These are phyloP conservation scores for Entonaema liquescens DNA, from an alignment of 495 filamentous ascomycete genomes.

Conservation along the genomic window DNA sequence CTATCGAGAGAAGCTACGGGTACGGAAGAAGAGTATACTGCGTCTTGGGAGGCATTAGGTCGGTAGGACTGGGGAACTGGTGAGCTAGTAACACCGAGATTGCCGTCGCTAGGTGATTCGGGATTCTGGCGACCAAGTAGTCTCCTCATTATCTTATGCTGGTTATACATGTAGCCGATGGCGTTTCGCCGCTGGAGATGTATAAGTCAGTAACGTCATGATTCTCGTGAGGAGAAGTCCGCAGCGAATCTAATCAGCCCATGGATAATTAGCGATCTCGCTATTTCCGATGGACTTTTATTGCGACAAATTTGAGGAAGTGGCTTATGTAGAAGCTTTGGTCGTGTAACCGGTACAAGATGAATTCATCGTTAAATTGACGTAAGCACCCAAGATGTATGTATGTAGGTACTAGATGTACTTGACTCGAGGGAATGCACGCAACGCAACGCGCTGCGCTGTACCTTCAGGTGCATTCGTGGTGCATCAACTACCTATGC, in stretches of 20 bases:
- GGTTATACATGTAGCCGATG: constrained; percentile 48
- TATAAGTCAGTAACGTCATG: constrained; percentile 41
- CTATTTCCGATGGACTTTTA: not conserved
- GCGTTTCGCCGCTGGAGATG: constrained; percentile 36
- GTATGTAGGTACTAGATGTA: not conserved
- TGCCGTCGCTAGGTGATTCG: constrained; percentile 50
- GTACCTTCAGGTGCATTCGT: not conserved
- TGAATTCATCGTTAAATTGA: constrained; percentile 1
- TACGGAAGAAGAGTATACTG: constrained; percentile 74
- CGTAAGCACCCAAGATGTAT: not conserved
- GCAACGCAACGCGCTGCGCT: not conserved
- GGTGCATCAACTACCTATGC: not conserved
- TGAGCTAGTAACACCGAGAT: constrained; percentile 50
- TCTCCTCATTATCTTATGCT: constrained; percentile 62
- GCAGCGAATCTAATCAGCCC: constrained; percentile 17
- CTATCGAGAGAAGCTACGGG: constrained; percentile 80
- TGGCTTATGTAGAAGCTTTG: not conserved
- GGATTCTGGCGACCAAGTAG: constrained; percentile 57
- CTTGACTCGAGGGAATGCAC: constrained; percentile 1
- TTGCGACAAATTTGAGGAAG: constrained; percentile 9
- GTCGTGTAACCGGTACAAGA: not conserved
- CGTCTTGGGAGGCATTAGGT: constrained; percentile 75
- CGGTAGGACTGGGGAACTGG: constrained; percentile 53
- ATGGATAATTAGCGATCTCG: not conserved
- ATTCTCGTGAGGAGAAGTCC: constrained; percentile 23